These are phyloP conservation scores for Lasiodiplodia sp. DNA, from an alignment of 2,329 filamentous ascomycete species.

Conservation along the genomic window DNA sequence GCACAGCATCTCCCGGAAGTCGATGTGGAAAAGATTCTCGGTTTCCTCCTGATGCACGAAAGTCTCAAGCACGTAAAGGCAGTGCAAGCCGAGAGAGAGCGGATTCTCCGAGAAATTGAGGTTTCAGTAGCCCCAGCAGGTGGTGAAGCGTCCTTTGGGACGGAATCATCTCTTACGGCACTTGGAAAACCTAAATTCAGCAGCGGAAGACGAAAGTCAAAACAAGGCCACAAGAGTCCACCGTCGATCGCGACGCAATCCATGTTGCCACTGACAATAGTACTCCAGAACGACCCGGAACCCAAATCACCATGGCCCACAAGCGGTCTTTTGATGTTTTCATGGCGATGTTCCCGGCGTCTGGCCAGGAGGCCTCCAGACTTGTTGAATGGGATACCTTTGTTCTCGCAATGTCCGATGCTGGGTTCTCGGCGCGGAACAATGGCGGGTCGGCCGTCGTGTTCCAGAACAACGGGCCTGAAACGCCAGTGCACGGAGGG, in stretches of 20 bases:
- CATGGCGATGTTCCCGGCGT: constrained; percentile 33
- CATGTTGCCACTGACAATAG: not conserved
- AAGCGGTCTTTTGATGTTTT: constrained; percentile 30
- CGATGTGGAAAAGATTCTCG: constrained; percentile 19
- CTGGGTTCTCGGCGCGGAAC: constrained; percentile 32
- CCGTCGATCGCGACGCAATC: not conserved
- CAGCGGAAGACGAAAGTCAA: constrained; percentile 28
- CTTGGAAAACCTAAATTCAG: not conserved
- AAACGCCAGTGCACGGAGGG: not conserved
- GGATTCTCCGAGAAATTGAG: constrained; percentile 25
- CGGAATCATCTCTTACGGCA: not conserved
- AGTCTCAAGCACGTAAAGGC: constrained; percentile 20
- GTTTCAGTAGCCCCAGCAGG: not conserved
- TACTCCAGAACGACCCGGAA: not conserved
- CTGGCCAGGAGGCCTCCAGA: constrained; percentile 30
- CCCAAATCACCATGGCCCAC: not conserved
- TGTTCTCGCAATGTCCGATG: constrained; percentile 34
- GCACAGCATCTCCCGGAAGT: not conserved
- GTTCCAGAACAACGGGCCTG: constrained; percentile 31
- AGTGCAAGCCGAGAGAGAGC: constrained; percentile 24
- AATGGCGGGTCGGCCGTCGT: constrained; percentile 34
- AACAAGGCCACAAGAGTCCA: constrained; percentile 21
- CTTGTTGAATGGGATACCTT: constrained; percentile 32
- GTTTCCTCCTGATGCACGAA: constrained; percentile 19
- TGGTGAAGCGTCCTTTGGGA: constrained; percentile 27